These are phyloP conservation scores for Cystobasidium onofrii DNA, from an alignment of 768 basidiomycete species.

Conservation along the genomic window DNA sequence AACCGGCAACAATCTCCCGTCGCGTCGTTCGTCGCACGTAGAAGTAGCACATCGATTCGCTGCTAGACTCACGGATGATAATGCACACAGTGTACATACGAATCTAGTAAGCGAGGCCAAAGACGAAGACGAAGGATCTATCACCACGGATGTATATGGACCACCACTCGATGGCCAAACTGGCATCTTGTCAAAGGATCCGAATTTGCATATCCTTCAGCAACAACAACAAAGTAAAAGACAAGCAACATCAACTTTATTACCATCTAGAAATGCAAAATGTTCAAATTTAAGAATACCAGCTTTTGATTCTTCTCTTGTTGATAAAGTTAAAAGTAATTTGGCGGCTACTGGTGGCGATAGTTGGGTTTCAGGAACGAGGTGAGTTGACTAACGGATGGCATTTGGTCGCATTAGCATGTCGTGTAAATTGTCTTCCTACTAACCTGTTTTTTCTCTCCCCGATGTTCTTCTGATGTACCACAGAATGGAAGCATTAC, in stretches of 20 bases:
- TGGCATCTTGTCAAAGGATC: too few species aligned
- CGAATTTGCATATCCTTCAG: too few species aligned
- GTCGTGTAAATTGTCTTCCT: too few species aligned
- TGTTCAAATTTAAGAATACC: background rate
- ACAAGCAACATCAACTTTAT: background rate
- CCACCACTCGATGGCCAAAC: too few species aligned
- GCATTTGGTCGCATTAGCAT: too few species aligned
- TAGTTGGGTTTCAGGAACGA: slow-evolving; percentile 11
- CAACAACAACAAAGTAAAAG: too few species aligned
- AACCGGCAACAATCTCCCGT: background rate
- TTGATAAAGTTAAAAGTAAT: background rate
- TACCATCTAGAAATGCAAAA: background rate
- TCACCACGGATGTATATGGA: too few species aligned
- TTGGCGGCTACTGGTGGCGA: background rate
- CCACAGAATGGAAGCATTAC: slow-evolving; percentile 48
- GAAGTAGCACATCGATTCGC: background rate
- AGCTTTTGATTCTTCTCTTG: background rate
- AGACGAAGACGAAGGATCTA: too few species aligned
- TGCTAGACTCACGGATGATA: background rate
- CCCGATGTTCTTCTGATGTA: background rate
- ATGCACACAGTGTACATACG: background rate
- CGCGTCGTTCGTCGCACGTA: background rate
- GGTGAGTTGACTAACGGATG: too few species aligned
- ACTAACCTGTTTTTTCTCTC: too few species aligned
- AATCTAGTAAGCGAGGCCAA: too few species aligned